These are phyloP conservation scores for Orychophragmus violaceus DNA, from an alignment of 345 rosid species.

Conservation along the genomic window DNA sequence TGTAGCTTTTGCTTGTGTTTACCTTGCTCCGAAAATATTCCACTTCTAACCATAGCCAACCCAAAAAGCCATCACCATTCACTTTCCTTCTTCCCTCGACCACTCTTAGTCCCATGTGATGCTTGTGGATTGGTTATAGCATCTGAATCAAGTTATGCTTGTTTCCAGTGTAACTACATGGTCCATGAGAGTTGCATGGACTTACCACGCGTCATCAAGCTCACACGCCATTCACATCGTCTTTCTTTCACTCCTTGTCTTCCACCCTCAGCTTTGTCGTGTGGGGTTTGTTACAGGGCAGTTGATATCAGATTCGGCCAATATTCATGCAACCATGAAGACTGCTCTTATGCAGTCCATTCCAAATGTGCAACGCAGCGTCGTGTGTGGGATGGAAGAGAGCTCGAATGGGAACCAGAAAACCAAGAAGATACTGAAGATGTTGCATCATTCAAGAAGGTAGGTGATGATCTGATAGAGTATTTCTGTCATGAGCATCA, in stretches of 20 bases:
- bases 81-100: background rate
- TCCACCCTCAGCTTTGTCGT: background rate
- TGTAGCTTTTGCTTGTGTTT: background rate
- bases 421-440: no score
- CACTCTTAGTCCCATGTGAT: background rate
- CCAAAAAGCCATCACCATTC: background rate
- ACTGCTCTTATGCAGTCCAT: no score
- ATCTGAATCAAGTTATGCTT: background rate
- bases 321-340: no score
- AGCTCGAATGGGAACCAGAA: no score
- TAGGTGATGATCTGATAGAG: no score
- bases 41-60: background rate
- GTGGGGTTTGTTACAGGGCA: background rate
- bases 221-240: background rate
- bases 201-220: background rate
- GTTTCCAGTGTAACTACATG: background rate
- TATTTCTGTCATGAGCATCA: no score
- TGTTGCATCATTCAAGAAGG: no score
- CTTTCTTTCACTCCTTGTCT: background rate
- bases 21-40: background rate
- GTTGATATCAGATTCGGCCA: no score
- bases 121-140: background rate
- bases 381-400: no score
- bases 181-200: background rate
- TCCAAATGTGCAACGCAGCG: no score